These are phyloP conservation scores for Phytophthora pini DNA, from an alignment of 352 stramenopile species.

Conservation along the genomic window DNA sequence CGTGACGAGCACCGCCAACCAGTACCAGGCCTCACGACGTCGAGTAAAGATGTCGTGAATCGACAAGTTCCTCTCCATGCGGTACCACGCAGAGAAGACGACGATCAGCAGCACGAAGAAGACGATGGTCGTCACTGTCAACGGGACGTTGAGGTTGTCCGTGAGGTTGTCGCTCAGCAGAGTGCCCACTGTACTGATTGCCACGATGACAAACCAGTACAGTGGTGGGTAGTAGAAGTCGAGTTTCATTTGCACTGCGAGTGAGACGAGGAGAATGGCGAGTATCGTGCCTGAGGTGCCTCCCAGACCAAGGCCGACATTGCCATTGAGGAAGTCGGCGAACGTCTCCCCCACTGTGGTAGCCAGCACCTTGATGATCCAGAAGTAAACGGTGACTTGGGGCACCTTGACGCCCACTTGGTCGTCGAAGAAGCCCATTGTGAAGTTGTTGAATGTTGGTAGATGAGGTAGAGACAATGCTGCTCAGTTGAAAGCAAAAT, in stretches of 20 bases:
- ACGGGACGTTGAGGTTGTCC: constrained; percentile 28
- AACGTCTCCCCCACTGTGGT: constrained; percentile 37
- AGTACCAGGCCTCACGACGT: constrained; percentile 29
- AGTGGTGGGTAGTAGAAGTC: constrained; percentile 25
- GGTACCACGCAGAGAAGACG: constrained; percentile 26
- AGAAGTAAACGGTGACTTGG: constrained; percentile 30
- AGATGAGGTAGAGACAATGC: background rate
- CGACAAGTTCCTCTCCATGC: constrained; percentile 13
- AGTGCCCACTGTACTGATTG: constrained; percentile 36
- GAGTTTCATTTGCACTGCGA: constrained; percentile 23
- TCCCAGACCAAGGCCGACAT: constrained; percentile 21
- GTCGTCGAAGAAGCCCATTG: constrained; percentile 27
- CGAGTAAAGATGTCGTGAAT: constrained; percentile 34
- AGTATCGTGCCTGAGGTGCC: constrained; percentile 30
- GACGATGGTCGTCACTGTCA: constrained; percentile 18
- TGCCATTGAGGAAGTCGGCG: constrained; percentile 31
- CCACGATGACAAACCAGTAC: constrained; percentile 39
- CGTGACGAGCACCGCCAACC: constrained; percentile 31
- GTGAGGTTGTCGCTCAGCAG: constrained; percentile 35
- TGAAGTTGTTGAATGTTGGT: constrained; percentile 53
- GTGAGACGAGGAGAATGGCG: constrained; percentile 15
- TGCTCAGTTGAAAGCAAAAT: background rate
- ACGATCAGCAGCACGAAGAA: constrained; percentile 27
- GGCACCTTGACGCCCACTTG: constrained; percentile 28
- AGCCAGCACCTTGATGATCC: constrained; percentile 37